Evolutionary conservation across 2,329 filamentous ascomycete species (phyloP).

Genomic region (Colletotrichum phormii): DNA sequence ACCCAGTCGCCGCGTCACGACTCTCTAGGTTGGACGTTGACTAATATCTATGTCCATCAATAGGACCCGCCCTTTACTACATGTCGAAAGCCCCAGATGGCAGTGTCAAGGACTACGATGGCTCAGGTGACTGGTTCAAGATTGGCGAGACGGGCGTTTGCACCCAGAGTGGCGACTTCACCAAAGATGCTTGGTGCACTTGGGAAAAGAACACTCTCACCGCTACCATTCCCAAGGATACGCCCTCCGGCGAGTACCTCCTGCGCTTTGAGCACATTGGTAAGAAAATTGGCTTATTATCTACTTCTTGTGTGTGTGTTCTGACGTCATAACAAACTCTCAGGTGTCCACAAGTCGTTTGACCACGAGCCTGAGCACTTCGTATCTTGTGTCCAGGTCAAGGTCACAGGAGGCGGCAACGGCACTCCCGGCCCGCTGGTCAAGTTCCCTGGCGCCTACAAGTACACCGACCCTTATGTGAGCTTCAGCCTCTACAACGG

Average conservation of each 20-base stretch:
- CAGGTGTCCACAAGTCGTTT: conserved; percentile 40
- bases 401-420: conserved; percentile 37
- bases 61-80: conserved; percentile 41
- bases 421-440: conserved; percentile 40
- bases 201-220: conserved; percentile 42
- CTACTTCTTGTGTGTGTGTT: neutral
- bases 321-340: neutral
- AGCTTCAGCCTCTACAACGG: conserved; percentile 41
- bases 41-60: neutral
- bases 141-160: conserved; percentile 41
- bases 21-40: neutral
- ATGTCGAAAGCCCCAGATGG: conserved; percentile 43
- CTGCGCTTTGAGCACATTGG: conserved; percentile 49
- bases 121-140: conserved; percentile 44
- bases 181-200: conserved; percentile 40
- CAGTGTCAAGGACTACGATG: conserved; percentile 43
- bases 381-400: conserved; percentile 39
- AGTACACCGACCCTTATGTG: conserved; percentile 40
- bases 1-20: conserved; percentile 3
- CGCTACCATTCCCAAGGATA: conserved; percentile 47
- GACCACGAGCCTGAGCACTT: conserved; percentile 40
- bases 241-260: conserved; percentile 52
- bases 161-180: conserved; percentile 38
- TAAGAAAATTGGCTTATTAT: neutral
- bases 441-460: conserved; percentile 47